Evolutionary conservation across 1,284 basidiomycete species (phyloP), one percentile per base, ranked within the genome.

Genomic region (Cryptococcus depauperatus): DNA sequence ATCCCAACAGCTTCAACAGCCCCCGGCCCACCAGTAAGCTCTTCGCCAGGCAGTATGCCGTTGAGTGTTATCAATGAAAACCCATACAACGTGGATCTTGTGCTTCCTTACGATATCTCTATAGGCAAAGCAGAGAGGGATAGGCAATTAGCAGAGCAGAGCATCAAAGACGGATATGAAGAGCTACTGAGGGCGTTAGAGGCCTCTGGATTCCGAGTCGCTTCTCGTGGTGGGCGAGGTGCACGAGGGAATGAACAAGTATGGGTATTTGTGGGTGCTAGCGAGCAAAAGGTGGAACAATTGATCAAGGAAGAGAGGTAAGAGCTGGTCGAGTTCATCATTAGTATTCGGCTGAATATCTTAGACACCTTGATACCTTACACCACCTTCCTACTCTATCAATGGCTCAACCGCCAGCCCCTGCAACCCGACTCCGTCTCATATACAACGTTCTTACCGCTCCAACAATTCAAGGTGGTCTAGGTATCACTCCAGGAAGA

Each of bases 211-310:
- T 46, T 70, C 27, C 54, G 57, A 16, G 54, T 70, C 13, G 65
- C 60, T 1, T 56, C 49, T 5, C 52, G 54, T 28, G 51, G 48
- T 11, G 62, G 59, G 10, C 52, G 56, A n/a, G 48, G 43, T 2
- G 52, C 44, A 8, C 59, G 58, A 35, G 56, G 58, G 14, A 75
- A 83, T 43, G 83, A 84, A 5, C 83, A 92, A 57, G 65, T 93
- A 3, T 76, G 92, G 41, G 73, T 95, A 3, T 81, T 95, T 51
- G 78, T 95, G 13, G 75, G 76, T n/a, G 86, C 84, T 48, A 79
- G 82, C 0, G 73, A 77, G 34, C 71, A 73, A 32, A 76, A 81
- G 46, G 70, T 93, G 9, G 64, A 76, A 28, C 76, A 77, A 43
- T 75, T 93, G 11, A 78, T 84, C 1, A 79, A 80, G 51, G 74